A percentile compares a stretch with the other conserved stretches of the same genome.
These are phyloP conservation scores for Paracoccidioides brasiliensis DNA, from an alignment of 2,329 filamentous ascomycete species.

Conservation along the genomic window DNA sequence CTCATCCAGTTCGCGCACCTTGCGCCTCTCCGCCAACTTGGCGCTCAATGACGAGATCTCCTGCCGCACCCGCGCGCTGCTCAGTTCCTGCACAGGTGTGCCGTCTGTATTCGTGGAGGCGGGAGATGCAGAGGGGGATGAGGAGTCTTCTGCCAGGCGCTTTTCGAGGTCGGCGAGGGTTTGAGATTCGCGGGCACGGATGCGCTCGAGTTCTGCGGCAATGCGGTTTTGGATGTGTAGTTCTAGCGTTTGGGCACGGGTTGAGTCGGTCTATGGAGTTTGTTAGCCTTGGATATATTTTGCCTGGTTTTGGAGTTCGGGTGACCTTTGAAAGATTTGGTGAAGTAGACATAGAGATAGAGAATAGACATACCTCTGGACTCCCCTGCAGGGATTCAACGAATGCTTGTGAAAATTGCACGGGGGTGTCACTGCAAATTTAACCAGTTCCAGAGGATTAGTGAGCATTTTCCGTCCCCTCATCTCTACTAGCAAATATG, in stretches of 20 bases:
- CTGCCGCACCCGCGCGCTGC: slow-evolving; percentile 40
- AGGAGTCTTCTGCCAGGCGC: slow-evolving; percentile 26
- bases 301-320: neutral
- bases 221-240: slow-evolving; percentile 81
- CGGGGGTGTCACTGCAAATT: slow-evolving; percentile 42
- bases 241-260: slow-evolving; percentile 70
- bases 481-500: neutral
- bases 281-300: neutral
- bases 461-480: slow-evolving; percentile 8
- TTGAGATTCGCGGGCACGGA: slow-evolving; percentile 56
- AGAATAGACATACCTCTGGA: slow-evolving; percentile 54
- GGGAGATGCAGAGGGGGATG: slow-evolving; percentile 12
- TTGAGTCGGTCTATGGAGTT: slow-evolving; percentile 64
- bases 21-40: slow-evolving; percentile 50
- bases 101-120: slow-evolving; percentile 8
- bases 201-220: slow-evolving; percentile 66
- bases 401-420: slow-evolving; percentile 66
- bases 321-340: slow-evolving; percentile 1
- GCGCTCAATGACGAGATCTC: slow-evolving; percentile 44
- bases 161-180: slow-evolving; percentile 57
- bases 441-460: slow-evolving; percentile 22
- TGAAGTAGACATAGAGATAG: slow-evolving; percentile 1
- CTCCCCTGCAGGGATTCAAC: slow-evolving; percentile 72
- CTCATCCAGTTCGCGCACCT: slow-evolving; percentile 52
- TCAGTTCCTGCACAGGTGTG: slow-evolving; percentile 17